phyloP scores from a whole-genome alignment of 805 yeast species.

The Teunomyces cretensis region DNA sequence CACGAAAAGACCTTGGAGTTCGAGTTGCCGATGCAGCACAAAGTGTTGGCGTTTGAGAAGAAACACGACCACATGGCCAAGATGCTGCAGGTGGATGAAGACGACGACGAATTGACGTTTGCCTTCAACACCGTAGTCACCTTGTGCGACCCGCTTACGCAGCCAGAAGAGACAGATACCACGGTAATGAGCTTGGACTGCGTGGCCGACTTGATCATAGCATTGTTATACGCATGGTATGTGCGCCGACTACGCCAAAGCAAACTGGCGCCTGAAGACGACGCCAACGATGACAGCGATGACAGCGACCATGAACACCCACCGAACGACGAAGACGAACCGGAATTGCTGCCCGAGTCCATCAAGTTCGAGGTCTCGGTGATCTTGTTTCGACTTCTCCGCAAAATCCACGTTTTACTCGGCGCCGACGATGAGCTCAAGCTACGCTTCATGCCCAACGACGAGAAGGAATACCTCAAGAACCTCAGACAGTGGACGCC shows the following conservation, averaged over 20 bases:
- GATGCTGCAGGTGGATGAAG: background rate
- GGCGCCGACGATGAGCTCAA: constrained; percentile 44
- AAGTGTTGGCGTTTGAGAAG: constrained; percentile 4
- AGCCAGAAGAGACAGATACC: constrained; percentile 60
- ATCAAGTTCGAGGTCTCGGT: constrained; percentile 36
- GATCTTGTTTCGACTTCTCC: constrained; percentile 37
- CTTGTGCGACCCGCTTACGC: constrained; percentile 62
- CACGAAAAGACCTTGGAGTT: constrained; percentile 6
- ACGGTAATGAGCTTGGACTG: constrained; percentile 54
- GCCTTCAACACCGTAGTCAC: constrained; percentile 15
- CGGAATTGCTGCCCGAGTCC: constrained; percentile 21
- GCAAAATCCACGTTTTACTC: constrained; percentile 31
- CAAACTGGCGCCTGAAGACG: background rate
- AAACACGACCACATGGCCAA: constrained; percentile 4
- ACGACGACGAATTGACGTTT: constrained; percentile 5
- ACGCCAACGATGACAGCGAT: background rate
- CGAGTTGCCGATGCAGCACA: constrained; percentile 5
- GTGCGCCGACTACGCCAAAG: background rate
- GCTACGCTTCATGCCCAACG: constrained; percentile 42
- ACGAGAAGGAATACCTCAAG: constrained; percentile 25
- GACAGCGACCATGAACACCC: background rate
- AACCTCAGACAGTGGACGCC: constrained; percentile 31
- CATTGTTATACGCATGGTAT: constrained; percentile 27
- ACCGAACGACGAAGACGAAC: constrained; percentile 3
- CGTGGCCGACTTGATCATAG: constrained; percentile 52